Evolutionary conservation across 768 basidiomycete species (phyloP), one percentile per base, ranked within the genome.

Genomic region (Chalciporus pseudorubinellus): DNA sequence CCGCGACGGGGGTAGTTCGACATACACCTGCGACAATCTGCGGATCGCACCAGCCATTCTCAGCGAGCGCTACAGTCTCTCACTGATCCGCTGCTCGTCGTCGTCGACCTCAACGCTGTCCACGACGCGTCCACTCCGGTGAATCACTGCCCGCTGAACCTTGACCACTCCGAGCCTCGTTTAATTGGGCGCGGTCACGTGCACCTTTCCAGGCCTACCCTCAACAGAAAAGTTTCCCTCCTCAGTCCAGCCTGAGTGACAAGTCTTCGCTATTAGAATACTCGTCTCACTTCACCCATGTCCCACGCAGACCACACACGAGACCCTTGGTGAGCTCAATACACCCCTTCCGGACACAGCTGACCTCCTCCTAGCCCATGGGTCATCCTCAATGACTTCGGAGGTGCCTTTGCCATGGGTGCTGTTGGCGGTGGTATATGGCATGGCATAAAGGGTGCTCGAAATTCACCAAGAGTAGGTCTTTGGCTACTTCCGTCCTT

Each of bases 371-470:
- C 13, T 63, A 98, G 95, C 74, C 95, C 95, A 63, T 98, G 94
- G 92, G 95, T 98, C 46, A 89, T 98, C 67, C 85, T 98, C 62
- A 97, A 92, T 77, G 95, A 98, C 76, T 95, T 95, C 71, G 95
- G 95, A 53, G 95, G 93, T 55, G 94, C 95, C 12, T 95, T 97
- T 72, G 83, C 95, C 16, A 98, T 98, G 95, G 95, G 95, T 69
- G 92, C 94, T 31, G 86, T 98, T 49, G 95, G 95, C 62, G 95
- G 95, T 64, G 93, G 90, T 58, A 92, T 98, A 65, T 98, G 95
- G 95, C 94, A 98, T 72, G 92, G 94, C 50, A 93, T 98, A 61
- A 98, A 98, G 74, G 95, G 95, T 53, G 93, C 94, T 7, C 81
- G 95, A 62, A 98, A 98, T 73, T 95, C 93, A 53, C 95, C 95